Evolutionary conservation across 2,329 filamentous ascomycete species (phyloP).

Genomic region (Ambrosiella xylebori): DNA sequence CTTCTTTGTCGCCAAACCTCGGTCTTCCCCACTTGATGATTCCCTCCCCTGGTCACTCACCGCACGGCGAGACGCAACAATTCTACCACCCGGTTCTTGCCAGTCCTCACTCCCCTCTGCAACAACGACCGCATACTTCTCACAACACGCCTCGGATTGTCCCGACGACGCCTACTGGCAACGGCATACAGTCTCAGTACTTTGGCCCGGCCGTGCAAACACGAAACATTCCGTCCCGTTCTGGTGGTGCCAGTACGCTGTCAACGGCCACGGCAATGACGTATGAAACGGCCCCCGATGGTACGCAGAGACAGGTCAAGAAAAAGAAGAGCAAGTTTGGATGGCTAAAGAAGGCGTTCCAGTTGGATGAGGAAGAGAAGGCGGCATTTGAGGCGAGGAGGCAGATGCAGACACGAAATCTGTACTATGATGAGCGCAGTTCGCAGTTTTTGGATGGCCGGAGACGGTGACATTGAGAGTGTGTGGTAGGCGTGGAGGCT

Average conservation of each 20-base stretch:
- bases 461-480: slow-evolving; percentile 2
- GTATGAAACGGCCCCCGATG: slow-evolving; percentile 21
- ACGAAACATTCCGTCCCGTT: slow-evolving; percentile 34
- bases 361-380: slow-evolving; percentile 45
- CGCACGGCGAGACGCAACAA: slow-evolving; percentile 25
- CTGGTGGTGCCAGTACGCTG: slow-evolving; percentile 37
- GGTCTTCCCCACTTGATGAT: neutral
- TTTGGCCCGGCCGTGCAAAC: slow-evolving; percentile 19
- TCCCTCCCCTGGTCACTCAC: slow-evolving; percentile 16
- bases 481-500: neutral
- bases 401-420: slow-evolving; percentile 26
- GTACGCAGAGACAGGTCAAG: slow-evolving; percentile 29
- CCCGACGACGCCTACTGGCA: slow-evolving; percentile 2
- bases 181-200: slow-evolving; percentile 17
- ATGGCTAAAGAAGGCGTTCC: slow-evolving; percentile 52
- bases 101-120: slow-evolving; percentile 45
- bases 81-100: slow-evolving; percentile 45
- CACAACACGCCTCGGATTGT: slow-evolving; percentile 16
- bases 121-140: slow-evolving; percentile 40
- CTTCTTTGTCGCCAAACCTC: slow-evolving; percentile 15
- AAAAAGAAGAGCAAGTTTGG: slow-evolving; percentile 53
- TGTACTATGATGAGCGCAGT: slow-evolving; percentile 33
- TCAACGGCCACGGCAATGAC: slow-evolving; percentile 36
- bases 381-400: slow-evolving; percentile 40
- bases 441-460: slow-evolving; percentile 40